Evolutionary conservation across 2,329 filamentous ascomycete species (phyloP).

Genomic region (Aspergillus sp.): DNA sequence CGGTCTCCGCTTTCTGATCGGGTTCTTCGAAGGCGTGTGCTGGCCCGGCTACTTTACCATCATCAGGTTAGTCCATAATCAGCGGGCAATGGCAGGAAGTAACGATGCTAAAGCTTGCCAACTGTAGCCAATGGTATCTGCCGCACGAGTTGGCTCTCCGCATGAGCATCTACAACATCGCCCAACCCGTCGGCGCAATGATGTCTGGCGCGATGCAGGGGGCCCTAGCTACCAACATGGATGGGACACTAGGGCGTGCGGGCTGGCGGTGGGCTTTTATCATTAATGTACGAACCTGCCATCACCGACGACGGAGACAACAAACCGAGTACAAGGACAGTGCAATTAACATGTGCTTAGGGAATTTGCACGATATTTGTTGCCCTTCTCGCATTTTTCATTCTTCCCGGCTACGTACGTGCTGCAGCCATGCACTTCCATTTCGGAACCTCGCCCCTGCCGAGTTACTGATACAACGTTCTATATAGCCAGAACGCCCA

Average conservation of each 20-base stretch:
- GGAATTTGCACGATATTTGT: constrained; percentile 10
- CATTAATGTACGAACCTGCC: constrained; percentile 5
- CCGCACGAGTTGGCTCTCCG: constrained; percentile 1
- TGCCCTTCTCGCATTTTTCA: constrained; percentile 3
- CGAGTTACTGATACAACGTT: too few species aligned
- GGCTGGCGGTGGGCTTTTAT: constrained; percentile 18
- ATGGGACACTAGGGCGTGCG: constrained; percentile 9
- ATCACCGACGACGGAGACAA: too few species aligned
- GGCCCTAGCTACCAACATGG: constrained; percentile 11
- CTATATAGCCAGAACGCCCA: background rate
- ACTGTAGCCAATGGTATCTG: constrained; percentile 8
- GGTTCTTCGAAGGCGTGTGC: constrained; percentile 9
- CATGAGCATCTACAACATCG: constrained; percentile 17
- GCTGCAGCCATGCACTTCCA: background rate
- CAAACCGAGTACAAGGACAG: too few species aligned
- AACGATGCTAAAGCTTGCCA: background rate
- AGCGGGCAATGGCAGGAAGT: too few species aligned
- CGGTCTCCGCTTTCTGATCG: constrained; percentile 11
- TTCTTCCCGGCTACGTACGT: constrained; percentile 12
- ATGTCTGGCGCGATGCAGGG: constrained; percentile 15
- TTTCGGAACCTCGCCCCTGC: too few species aligned
- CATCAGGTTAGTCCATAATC: constrained; percentile 2
- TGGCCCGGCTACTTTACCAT: constrained; percentile 15
- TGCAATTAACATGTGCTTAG: background rate
- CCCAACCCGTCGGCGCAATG: constrained; percentile 14